These are phyloP conservation scores for Aspergillus sp. DNA, from an alignment of 2,329 filamentous ascomycete genomes.

Conservation along the genomic window DNA sequence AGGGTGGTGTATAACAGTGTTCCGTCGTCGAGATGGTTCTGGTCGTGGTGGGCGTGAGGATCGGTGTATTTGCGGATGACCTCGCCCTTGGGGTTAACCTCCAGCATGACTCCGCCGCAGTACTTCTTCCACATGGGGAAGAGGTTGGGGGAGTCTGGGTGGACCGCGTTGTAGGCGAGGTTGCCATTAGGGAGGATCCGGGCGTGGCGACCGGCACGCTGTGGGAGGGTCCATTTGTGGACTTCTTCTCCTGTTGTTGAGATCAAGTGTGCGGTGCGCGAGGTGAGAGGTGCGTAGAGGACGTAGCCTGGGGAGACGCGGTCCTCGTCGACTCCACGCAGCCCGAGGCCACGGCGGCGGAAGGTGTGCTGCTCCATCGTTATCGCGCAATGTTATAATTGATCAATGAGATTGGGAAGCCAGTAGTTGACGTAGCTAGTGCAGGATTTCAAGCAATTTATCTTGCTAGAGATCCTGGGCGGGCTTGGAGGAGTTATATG, in stretches of 20 bases:
- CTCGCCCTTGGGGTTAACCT: constrained; percentile 40
- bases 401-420: neutral
- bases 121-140: constrained; percentile 51
- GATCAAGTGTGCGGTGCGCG: constrained; percentile 40
- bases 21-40: constrained; percentile 47
- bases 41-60: constrained; percentile 47
- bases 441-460: constrained; percentile 1
- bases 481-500: neutral
- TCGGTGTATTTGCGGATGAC: constrained; percentile 43
- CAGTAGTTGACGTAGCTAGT: neutral
- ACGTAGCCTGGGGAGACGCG: constrained; percentile 43
- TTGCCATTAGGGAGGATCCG: constrained; percentile 47
- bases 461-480: neutral
- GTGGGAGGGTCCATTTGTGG: constrained; percentile 45
- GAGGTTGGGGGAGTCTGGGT: constrained; percentile 36
- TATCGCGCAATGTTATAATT: neutral
- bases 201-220: constrained; percentile 45
- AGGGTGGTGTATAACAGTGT: constrained; percentile 45
- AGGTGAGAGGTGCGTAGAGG: constrained; percentile 45
- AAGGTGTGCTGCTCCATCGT: constrained; percentile 48
- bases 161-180: constrained; percentile 46
- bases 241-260: constrained; percentile 44
- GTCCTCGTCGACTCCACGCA: constrained; percentile 40
- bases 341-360: constrained; percentile 42
- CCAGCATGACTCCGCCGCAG: constrained; percentile 46